Conservation (phyloP, 495 filamentous ascomycete species). For the Daldinia decipiens region DNA sequence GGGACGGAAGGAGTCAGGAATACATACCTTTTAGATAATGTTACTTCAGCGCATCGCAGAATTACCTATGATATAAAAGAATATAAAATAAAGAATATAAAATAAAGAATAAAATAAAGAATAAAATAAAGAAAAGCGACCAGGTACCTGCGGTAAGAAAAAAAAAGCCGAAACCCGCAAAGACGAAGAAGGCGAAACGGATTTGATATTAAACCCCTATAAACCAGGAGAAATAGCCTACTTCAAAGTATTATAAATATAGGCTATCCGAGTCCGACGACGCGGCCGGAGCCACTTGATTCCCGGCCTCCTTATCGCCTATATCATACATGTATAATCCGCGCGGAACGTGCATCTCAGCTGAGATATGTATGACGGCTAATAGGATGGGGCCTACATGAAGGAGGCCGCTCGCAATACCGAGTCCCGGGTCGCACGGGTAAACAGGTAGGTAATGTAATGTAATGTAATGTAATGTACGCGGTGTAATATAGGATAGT, state of each 20-base stretch:
- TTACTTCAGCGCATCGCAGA: neutral
- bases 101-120: neutral
- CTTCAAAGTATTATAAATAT: neutral
- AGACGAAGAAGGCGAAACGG: neutral
- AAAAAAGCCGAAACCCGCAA: neutral
- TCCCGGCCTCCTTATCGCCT: too few species aligned
- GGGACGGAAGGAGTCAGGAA: neutral
- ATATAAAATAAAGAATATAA: neutral
- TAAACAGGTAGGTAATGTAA: too few species aligned
- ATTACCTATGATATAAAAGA: neutral
- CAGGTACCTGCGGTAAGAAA: too few species aligned
- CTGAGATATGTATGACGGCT: too few species aligned
- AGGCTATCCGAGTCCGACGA: neutral
- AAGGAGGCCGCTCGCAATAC: too few species aligned
- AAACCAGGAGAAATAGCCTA: neutral
- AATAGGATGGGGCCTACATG: too few species aligned
- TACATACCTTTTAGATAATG: neutral
- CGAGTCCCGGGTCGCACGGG: too few species aligned
- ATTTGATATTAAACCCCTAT: neutral
- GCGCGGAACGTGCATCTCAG: too few species aligned
- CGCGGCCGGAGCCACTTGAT: too few species aligned
- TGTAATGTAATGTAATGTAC: too few species aligned
- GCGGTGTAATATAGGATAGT: too few species aligned
- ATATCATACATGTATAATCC: too few species aligned
- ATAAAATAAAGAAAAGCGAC: neutral